Evolutionary conservation across 257 asterid genomes (phyloP), one percentile per base, ranked within the genome.

Genomic region (Capsicum chinense): DNA sequence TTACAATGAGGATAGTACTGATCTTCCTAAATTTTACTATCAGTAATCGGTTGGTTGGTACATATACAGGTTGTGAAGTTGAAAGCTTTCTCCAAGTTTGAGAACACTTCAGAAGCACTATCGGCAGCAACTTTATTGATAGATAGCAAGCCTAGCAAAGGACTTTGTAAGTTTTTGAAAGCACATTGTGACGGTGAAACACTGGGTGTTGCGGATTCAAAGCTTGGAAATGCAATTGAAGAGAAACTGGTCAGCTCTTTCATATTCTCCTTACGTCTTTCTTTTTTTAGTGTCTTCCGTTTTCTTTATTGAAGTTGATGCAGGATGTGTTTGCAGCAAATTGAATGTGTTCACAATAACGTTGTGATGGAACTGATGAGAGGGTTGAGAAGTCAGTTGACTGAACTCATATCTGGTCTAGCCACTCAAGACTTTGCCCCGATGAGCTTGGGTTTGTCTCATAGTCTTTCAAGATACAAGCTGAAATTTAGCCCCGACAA

Each of bases 391-490:
- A 93, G 94, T 86, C 96, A 92, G 42, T 83, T 92, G 88, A 89
- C 92, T 48, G 97, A 95, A 66, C 95, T 92, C 39, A 95, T 95
- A 86, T 86, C 97, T 50, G 95, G 97, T 79, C 83, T 95, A n/a
- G 97, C 93, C 83, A 60, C 91, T 6, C 97, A 93, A 86, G 98
- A 95, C 87, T 87, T 95, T 91, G 93, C 94, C 81, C 97, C 98
- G 60, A 95, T 95, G 98, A 92, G 98, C 84, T 88, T 93, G 87
- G 98, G 95, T 84, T 87, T 95, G 70, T 93, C 98, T 78, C 98
- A 93, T 89, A 92, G 97, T 87, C 84, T 93, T 62, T 92, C 95
- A 21, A 88, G 97, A 88, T 91, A 90, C 93, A 95, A 93, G 84
- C 90, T 95, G 79, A 95, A 93, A 83, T 95, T 95, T 90, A 95